A percentile compares a stretch with the other conserved stretches of the same genome.
Conservation (phyloP, 202 grass and related monocot species). For the Saccharum hybrid region DNA sequence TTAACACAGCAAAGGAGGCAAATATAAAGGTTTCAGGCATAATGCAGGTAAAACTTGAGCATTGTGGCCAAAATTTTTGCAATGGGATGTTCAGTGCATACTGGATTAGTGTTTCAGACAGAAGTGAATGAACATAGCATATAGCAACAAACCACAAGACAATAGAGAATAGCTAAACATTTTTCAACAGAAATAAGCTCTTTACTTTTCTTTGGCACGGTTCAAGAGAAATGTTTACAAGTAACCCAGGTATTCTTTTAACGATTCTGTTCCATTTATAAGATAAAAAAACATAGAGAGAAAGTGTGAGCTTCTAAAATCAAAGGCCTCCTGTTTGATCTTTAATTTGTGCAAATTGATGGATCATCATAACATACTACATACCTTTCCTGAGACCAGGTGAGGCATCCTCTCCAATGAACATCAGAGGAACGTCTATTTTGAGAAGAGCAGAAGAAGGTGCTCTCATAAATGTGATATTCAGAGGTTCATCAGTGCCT, state of each 20-base stretch:
- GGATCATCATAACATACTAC: not conserved
- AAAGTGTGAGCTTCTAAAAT: not conserved
- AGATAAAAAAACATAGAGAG: not conserved
- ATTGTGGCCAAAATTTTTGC: not conserved
- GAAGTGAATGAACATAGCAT: not conserved
- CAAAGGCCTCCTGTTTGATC: not conserved
- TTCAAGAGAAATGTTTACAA: constrained; percentile 10
- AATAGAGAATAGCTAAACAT: not conserved
- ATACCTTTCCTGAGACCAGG: constrained; percentile 93
- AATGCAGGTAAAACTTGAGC: constrained; percentile 2
- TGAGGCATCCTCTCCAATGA: constrained; percentile 87
- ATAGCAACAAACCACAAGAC: constrained; percentile 1
- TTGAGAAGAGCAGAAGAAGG: constrained; percentile 84
- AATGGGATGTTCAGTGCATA: not conserved
- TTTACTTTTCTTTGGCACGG: constrained; percentile 18
- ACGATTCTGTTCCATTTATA: constrained; percentile 13
- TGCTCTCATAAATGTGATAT: constrained; percentile 92
- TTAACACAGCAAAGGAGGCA: constrained; percentile 7
- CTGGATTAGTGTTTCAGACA: not conserved
- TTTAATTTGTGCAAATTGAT: constrained; percentile 3
- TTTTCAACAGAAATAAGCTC: not conserved
- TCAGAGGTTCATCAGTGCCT: constrained; percentile 79
- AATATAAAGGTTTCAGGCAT: not conserved
- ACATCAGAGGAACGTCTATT: constrained; percentile 95
- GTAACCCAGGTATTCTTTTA: not conserved